Percentiles rank a stretch among this genome's conserved stretches.
These are phyloP conservation scores for Hypericum perforatum DNA, from an alignment of 345 rosid genomes.

Conservation along the genomic window DNA sequence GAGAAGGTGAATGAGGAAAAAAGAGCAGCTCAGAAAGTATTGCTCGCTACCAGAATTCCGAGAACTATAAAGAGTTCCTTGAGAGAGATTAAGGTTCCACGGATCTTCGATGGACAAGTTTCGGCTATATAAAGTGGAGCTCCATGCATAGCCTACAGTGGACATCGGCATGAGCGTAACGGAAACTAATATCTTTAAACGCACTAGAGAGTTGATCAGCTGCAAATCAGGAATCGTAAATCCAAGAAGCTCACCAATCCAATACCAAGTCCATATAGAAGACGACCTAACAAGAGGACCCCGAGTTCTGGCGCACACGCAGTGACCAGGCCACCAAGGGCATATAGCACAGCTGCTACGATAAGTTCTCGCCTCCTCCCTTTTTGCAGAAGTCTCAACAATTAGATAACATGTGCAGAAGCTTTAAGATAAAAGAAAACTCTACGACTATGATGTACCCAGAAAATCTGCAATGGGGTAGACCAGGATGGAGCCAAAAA, in stretches of 20 bases:
- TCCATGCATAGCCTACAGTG: slow-evolving; percentile 90
- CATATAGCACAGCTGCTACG: slow-evolving; percentile 50
- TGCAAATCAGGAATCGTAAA: slow-evolving; percentile 2
- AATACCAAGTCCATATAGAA: slow-evolving; percentile 78
- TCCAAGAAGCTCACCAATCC: slow-evolving; percentile 61
- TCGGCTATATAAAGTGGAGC: slow-evolving; percentile 97
- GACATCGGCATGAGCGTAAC: slow-evolving; percentile 2
- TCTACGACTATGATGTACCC: slow-evolving; percentile 33
- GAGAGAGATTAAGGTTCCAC: slow-evolving; percentile 86
- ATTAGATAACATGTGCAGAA: slow-evolving; percentile 10
- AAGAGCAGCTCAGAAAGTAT: neutral
- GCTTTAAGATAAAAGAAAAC: neutral
- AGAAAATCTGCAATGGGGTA: slow-evolving; percentile 86
- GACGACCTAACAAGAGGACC: slow-evolving; percentile 70
- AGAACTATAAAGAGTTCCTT: slow-evolving; percentile 87
- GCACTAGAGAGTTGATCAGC: neutral
- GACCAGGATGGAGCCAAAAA: slow-evolving; percentile 73
- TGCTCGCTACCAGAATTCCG: slow-evolving; percentile 71
- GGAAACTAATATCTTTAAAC: slow-evolving; percentile 2
- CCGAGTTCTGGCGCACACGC: slow-evolving; percentile 60
- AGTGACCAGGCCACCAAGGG: slow-evolving; percentile 48
- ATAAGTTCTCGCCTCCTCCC: slow-evolving; percentile 89
- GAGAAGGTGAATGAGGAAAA: slow-evolving; percentile 5
- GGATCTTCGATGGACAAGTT: slow-evolving; percentile 94
- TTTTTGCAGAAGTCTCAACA: slow-evolving; percentile 17